Conservation (phyloP, 176 grass and related monocot species). For the Musa troglodytarum region DNA sequence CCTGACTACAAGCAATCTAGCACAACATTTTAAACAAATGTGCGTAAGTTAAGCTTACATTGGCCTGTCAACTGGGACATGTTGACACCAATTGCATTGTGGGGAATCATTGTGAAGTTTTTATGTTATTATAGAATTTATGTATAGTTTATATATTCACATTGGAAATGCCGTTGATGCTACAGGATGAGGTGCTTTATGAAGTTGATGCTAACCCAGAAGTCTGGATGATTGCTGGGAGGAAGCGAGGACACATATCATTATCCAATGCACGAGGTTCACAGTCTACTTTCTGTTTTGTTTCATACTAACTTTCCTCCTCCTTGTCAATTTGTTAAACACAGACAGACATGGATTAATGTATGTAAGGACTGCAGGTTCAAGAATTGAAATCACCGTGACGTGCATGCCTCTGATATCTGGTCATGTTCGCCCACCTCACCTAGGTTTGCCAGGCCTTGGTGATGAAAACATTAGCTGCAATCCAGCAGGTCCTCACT, state of each 20-base stretch:
- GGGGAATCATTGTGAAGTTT: neutral
- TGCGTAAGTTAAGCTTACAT: neutral
- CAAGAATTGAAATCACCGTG: constrained; percentile 87
- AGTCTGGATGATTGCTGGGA: constrained; percentile 99
- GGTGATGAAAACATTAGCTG: constrained; percentile 73
- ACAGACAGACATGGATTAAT: neutral
- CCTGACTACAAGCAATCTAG: no score
- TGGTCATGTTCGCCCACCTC: constrained; percentile 79
- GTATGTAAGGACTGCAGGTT: constrained; percentile 44
- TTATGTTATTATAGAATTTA: neutral
- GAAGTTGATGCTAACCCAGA: constrained; percentile 80
- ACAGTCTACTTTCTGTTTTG: neutral
- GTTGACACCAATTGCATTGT: neutral
- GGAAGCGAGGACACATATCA: constrained; percentile 63
- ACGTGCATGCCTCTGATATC: constrained; percentile 83
- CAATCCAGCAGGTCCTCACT: constrained; percentile 77
- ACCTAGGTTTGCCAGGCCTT: constrained; percentile 67
- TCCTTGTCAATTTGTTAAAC: neutral
- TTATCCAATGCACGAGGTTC: constrained; percentile 60
- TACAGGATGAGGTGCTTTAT: constrained; percentile 79
- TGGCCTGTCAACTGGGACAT: no score
- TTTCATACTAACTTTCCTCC: neutral
- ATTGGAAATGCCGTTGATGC: neutral
- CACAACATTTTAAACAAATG: neutral
- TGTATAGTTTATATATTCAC: neutral